Base-by-base conservation (phyloP, 2,329 filamentous ascomycete species). In the Cytospora mali region DNA sequence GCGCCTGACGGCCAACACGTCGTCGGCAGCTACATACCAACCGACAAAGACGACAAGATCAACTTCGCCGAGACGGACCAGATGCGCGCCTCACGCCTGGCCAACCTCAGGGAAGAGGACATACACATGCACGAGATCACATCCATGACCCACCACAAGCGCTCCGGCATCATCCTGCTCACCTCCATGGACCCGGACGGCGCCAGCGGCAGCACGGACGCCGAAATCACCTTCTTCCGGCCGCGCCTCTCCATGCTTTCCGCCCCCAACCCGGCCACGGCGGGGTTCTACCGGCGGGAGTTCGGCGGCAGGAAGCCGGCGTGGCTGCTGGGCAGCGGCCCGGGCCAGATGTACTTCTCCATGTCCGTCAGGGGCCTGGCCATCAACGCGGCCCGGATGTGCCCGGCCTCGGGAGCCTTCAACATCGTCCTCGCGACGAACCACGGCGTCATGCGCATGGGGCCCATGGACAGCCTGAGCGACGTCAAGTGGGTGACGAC, bases 371-470 rank as follows among this genome's bases (percentile, higher is more conserved):
- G 66, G 23, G 66, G 64, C 28, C 55, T 64, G 29, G 60, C 48
- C n/a, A 62, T 67, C 33, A 66, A 70, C 27, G 61, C 62, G 28
- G 76, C 80, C 23, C 74, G 80, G 64, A 72, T 73, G n/a, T 76
- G 77, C 23, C 77, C 80, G 0, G 79, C 80, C 0, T 56, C 73
- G 0, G 71, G 71, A 1, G 78, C 79, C 6, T 61, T 80, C 1
- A 67, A 79, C 46, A 84, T 81, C 69, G 72, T 81, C 6, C 70
- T 83, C 50, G 83, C 81, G 50, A 81, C 82, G 1, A 80, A 74
- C 66, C 69, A 71, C 1, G 84, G 82, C n/a, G 73, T 86, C 6
- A 60, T 81, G 14, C 69, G 72, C 23, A 31, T 28, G 39, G 72
- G 33, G 64, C 68, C 39, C n/a, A n/a, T n/a, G n/a, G 67, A 75